These are phyloP conservation scores for Coriolopsis trogii DNA, from an alignment of 1,284 basidiomycete genomes.

Conservation along the genomic window DNA sequence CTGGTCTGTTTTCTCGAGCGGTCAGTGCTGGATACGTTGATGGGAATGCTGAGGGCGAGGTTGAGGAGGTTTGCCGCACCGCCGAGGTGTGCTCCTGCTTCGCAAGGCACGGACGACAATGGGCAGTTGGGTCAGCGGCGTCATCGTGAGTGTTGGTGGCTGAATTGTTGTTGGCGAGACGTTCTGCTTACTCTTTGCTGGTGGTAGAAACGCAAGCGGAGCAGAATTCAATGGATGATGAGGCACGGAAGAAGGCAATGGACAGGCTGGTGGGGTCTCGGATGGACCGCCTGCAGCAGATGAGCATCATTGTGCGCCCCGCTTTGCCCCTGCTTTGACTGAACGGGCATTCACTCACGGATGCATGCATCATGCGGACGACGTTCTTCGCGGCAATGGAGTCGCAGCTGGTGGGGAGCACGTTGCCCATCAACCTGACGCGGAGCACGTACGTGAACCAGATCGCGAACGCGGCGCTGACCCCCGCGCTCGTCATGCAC, in stretches of 20 bases:
- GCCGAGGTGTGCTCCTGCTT: too few species aligned
- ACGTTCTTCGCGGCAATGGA: constrained; percentile 64
- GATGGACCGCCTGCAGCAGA: constrained; percentile 61
- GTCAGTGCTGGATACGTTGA: too few species aligned
- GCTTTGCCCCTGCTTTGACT: constrained; percentile 5
- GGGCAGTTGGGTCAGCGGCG: too few species aligned
- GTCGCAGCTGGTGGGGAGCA: constrained; percentile 49
- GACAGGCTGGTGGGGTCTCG: constrained; percentile 54
- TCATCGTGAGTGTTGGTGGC: too few species aligned
- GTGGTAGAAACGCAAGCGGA: constrained; percentile 47
- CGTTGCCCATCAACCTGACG: constrained; percentile 28
- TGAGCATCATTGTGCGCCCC: constrained; percentile 53
- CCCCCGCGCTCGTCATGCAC: constrained; percentile 54
- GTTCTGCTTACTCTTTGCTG: too few species aligned
- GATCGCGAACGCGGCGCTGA: constrained; percentile 47
- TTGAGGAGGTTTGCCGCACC: too few species aligned
- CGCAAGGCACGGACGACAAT: too few species aligned
- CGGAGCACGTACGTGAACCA: constrained; percentile 27
- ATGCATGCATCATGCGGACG: constrained; percentile 46
- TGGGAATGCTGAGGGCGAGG: too few species aligned
- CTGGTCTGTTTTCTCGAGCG: too few species aligned
- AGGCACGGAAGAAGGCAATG: constrained; percentile 44
- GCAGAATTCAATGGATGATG: constrained; percentile 47
- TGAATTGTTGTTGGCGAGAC: too few species aligned
- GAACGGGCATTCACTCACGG: background rate